Base-by-base conservation (phyloP, 2,329 filamentous ascomycete genomes). In the Drechmeria coniospora region DNA sequence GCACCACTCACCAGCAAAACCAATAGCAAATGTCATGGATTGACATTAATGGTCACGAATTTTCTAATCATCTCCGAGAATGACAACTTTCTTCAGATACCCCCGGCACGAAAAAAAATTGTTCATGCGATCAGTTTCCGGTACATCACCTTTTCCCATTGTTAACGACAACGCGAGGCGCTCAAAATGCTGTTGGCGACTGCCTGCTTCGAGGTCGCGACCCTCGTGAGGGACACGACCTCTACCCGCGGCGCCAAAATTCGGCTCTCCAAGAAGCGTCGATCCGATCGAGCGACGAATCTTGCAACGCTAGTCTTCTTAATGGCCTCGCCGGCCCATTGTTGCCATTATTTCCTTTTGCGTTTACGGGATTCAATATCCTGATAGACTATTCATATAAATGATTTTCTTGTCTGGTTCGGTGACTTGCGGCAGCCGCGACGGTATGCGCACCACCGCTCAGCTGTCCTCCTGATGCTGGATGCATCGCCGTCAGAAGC, bases 41-140 rank as follows among this genome's bases (percentile, higher is more conserved):
- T 26, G 32, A 34, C 33, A 47, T 45, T 46, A 40, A 51, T 41
- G 44, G 41, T 39, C 34, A 53, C 40, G 47, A 51, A 44, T 45
- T 45, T 46, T 42, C 36, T 39, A 42, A 30, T 38, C 39, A 39
- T 43, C 44, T 42, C 34, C 41, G 40, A 49, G 40, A 40, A 51
- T 47, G 45, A 49, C 42, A 40, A 34, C 46, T 43, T 44, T 44
- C 39, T 46, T 49, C 47, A 51, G 51, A 55, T 54, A 56, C 53
- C 50, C 48, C 50, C 43, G 44, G 38, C 45, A 53, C 49, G 50
- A 51, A 44, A 50, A 47, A 49, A 50, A 43, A 44, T 44, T 43
- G 36, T 42, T 44, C 36, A 44, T 35, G 38, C 38, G 30, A 42
- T 42, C 37, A 44, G 25, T 33, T 32, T 36, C 31, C 31, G 37